Base-by-base conservation (phyloP, 1,139 yeast genomes). In the Saccharomyces hybrid region DNA sequence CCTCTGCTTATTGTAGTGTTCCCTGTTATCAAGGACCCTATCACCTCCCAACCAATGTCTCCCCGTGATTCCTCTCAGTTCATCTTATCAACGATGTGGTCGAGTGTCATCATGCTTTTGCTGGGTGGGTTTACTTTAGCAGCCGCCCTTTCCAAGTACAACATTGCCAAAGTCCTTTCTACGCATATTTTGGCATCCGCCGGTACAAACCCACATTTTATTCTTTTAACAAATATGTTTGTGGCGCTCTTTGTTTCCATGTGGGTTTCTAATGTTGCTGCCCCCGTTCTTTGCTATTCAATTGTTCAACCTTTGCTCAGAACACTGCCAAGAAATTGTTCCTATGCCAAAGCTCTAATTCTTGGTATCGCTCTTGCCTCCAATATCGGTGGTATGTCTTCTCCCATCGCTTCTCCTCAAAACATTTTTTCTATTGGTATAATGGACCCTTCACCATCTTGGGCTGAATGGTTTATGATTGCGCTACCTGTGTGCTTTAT, bases 231-330 rank as follows among this genome's bases (percentile, higher is more conserved):
- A 7, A 83, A 88, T 59, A 89, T 91, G 97, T 74, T 79, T 50
- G 93, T 91, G 51, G 89, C 97, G 0, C 76, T 90, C 49, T 83
- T 91, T 63, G 82, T 88, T 51, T 84, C 96, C 11, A 91, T 93
- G 90, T 91, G 97, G 96, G 93, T 91, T 51, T 86, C 96, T 19
- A 91, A 91, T 68, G 97, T 91, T 47, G 98, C 98, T 1, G 93
- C 97, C 0, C 98, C 98, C 0, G 97, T 91, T 2, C 77, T 91
- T 56, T 87, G 96, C 72, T 89, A 80, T 67, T 88, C 97, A 1
- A 86, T 91, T 61, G 86, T 93, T 56, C 96, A 89, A 69, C 97
- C 97, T 0, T 76, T 91, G 46, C 75, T 91, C 62, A 79, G 96
- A 63, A 86, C 95, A 0, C 73, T 90, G 47, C 95, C 96, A 19